phyloP scores from a whole-genome alignment of 768 basidiomycete species.

The Russula sp. region DNA sequence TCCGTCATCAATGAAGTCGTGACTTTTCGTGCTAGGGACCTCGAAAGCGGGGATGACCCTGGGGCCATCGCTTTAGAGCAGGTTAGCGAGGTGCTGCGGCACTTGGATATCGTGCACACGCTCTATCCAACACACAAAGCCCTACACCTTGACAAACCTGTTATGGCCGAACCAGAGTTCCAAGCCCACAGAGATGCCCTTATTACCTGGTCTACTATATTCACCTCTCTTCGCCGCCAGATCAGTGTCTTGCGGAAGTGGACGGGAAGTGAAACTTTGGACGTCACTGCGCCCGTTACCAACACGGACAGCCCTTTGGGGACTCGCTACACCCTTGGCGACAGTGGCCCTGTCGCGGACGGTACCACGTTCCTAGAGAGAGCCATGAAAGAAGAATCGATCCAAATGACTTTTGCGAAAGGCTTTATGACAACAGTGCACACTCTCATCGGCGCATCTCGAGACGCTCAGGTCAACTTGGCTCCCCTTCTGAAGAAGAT shows the following conservation, averaged over 20 bases:
- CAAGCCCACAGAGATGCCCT: slow-evolving; percentile 84
- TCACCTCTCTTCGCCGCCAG: slow-evolving; percentile 77
- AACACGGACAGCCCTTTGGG: slow-evolving; percentile 50
- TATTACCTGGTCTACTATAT: slow-evolving; percentile 88
- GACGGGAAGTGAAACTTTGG: slow-evolving; percentile 90
- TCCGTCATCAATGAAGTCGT: slow-evolving; percentile 78
- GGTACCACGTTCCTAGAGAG: slow-evolving; percentile 89
- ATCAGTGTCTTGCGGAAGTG: slow-evolving; percentile 78
- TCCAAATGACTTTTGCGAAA: slow-evolving; percentile 91
- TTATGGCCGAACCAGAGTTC: slow-evolving; percentile 59
- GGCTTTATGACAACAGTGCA: slow-evolving; percentile 85
- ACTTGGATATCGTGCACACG: slow-evolving; percentile 76
- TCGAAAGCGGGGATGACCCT: slow-evolving; percentile 34
- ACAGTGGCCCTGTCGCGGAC: slow-evolving; percentile 47
- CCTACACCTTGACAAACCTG: slow-evolving; percentile 70
- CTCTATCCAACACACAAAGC: slow-evolving; percentile 83
- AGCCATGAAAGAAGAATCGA: slow-evolving; percentile 91
- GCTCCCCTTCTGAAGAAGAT: slow-evolving; percentile 72
- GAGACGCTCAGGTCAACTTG: slow-evolving; percentile 80
- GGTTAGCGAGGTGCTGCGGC: slow-evolving; percentile 60
- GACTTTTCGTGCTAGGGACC: slow-evolving; percentile 57
- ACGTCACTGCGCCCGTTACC: slow-evolving; percentile 77
- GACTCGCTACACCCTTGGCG: slow-evolving; percentile 24
- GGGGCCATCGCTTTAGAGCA: slow-evolving; percentile 48
- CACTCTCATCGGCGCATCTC: slow-evolving; percentile 76